These are phyloP conservation scores for Fulvia fulva DNA, from an alignment of 2,329 filamentous ascomycete genomes.

Conservation along the genomic window DNA sequence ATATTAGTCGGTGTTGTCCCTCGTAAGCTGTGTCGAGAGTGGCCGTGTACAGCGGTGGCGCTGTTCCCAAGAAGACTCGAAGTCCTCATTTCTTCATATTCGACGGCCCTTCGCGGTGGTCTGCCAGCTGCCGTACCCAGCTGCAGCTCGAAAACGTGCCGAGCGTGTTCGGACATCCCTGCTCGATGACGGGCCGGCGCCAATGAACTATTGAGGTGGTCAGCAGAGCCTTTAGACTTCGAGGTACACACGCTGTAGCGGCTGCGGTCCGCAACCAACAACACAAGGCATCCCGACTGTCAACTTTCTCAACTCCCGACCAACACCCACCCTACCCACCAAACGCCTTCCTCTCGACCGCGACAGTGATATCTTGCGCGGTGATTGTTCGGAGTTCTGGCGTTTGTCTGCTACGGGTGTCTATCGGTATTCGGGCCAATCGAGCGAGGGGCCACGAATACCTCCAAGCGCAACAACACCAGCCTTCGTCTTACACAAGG, in stretches of 20 bases:
- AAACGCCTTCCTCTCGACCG: background rate
- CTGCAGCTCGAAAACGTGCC: background rate
- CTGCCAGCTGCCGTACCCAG: background rate
- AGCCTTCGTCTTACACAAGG: constrained; percentile 6
- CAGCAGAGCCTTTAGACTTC: background rate
- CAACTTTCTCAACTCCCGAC: background rate
- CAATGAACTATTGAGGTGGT: background rate
- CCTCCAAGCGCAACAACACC: background rate
- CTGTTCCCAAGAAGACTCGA: background rate
- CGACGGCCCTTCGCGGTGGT: background rate
- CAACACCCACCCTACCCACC: background rate
- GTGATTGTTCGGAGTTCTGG: background rate
- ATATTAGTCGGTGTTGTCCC: background rate
- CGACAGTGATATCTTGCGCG: background rate
- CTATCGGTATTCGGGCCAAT: background rate
- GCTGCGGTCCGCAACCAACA: background rate
- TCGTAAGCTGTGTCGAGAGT: background rate
- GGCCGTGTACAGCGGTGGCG: background rate
- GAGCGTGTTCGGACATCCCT: background rate
- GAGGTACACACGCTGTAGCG: background rate
- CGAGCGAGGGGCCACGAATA: background rate
- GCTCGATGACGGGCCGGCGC: background rate
- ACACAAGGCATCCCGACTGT: background rate
- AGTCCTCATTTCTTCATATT: background rate
- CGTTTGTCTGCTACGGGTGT: background rate